Evolutionary conservation across 805 yeast species (phyloP), one percentile per base, ranked within the genome.

Genomic region (Maudiozyma barnettii): DNA sequence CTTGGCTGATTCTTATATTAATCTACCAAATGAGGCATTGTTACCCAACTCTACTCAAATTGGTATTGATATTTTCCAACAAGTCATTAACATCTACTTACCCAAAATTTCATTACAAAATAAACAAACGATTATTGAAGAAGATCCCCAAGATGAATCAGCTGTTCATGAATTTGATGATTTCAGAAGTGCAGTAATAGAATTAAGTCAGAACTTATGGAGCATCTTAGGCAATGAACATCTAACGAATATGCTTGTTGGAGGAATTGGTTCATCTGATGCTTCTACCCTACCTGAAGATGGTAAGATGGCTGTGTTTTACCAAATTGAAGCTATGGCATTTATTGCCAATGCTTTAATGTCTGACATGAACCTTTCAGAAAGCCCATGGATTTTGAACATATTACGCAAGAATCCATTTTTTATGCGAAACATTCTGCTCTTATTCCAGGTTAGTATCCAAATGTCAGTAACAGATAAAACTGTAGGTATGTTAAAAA

Each of bases 161-260:
- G 43, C 53, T 13, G 22, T 61, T 4, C 60, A 63, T 47, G 95
- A 83, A 53, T 86, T 89, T 56, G 64, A 66, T 20, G 73, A 78
- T 22, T 91, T 79, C 63, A 74, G 97, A 54, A 67, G 77, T 30
- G 91, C 84, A 51, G 82, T 84, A 9, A 76, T 82, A 1, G 98
- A 93, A 54, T 71, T 90, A 36, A 77, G 86, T 52, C 93, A 88
- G 46, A 70, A 78, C 0, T 64, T 82, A 1, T 86, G 82, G 68
- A 77, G 88, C 0, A 69, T 85, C 5, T 70, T 87, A 35, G 86
- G 84, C 36, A 61, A 65, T 45, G 59, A 57, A 40, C 57, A 63
- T 42, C 51, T 65, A 48, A 64, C 69, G 2, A 57, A 60, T 44
- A 51, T 60, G 23, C 47, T 65, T 8, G 58, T 63, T 9, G 40